These are phyloP conservation scores for Paramyrothecium roridum DNA, from an alignment of 2,329 filamentous ascomycete species.

Conservation along the genomic window DNA sequence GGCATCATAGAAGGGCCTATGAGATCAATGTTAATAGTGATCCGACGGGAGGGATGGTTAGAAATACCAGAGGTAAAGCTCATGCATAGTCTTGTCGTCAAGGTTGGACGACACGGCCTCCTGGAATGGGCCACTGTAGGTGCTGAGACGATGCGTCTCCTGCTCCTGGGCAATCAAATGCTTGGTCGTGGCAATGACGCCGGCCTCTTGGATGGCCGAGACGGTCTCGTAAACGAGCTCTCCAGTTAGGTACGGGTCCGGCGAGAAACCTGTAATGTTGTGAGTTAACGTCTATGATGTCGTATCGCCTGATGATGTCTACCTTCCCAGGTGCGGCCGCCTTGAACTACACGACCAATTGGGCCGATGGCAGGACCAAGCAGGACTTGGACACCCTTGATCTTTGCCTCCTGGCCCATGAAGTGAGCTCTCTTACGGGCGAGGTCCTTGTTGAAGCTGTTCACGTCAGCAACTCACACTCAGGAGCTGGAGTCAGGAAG, in stretches of 20 bases:
- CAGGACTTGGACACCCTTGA: conserved; percentile 49
- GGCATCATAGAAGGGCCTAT: conserved; percentile 57
- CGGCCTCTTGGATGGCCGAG: conserved; percentile 71
- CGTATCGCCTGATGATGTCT: background rate
- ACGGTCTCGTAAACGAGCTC: conserved; percentile 69
- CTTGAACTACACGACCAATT: background rate
- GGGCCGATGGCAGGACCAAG: conserved; percentile 1
- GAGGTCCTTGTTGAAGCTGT: conserved; percentile 35
- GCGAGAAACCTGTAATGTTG: conserved; percentile 63
- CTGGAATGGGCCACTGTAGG: conserved; percentile 26
- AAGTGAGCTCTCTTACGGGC: conserved; percentile 46
- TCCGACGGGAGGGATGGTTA: background rate
- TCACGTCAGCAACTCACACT: background rate
- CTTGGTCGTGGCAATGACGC: conserved; percentile 76
- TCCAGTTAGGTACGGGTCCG: conserved; percentile 70
- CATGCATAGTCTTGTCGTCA: conserved; percentile 63
- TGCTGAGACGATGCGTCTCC: conserved; percentile 43
- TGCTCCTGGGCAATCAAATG: conserved; percentile 64
- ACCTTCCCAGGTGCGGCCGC: conserved; percentile 1
- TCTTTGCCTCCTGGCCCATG: conserved; percentile 56
- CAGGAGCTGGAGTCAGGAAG: background rate
- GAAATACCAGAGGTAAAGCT: conserved; percentile 54
- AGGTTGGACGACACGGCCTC: conserved; percentile 60
- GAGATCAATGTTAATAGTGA: background rate
- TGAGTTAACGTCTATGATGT: background rate